phyloP scores from a whole-genome alignment of 306 rosid genomes.

The Medicago arabica region DNA sequence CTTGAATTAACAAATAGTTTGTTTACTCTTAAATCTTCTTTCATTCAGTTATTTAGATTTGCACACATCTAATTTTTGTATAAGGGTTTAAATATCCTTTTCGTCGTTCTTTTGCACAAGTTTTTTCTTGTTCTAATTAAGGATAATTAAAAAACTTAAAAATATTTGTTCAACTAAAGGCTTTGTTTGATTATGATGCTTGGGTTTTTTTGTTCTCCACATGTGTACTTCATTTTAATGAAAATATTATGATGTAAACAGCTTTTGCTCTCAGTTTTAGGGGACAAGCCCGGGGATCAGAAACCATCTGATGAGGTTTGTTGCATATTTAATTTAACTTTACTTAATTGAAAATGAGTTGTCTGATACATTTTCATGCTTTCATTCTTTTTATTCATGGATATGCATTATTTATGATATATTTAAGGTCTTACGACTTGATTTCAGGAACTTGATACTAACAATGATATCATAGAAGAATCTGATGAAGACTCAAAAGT shows the following conservation, averaged over 20 bases:
- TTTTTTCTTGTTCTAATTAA: not conserved
- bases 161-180: not conserved
- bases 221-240: constrained; percentile 33
- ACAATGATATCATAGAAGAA: constrained; percentile 50
- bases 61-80: not conserved
- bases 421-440: constrained; percentile 16
- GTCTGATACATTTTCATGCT: constrained; percentile 6
- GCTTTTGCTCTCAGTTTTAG: constrained; percentile 62
- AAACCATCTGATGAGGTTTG: constrained; percentile 62
- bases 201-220: constrained; percentile 19
- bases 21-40: not conserved
- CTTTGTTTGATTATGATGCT: not conserved
- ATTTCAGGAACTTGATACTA: constrained; percentile 62
- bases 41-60: constrained; percentile 5
- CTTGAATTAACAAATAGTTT: not conserved
- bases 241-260: constrained; percentile 55
- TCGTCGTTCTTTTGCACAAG: not conserved
- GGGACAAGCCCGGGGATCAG: constrained; percentile 46
- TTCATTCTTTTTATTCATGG: constrained; percentile 5
- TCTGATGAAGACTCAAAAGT: constrained; percentile 56
- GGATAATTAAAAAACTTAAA: not conserved
- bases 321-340: constrained; percentile 33
- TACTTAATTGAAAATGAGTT: not conserved
- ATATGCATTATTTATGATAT: constrained; percentile 19
- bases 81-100: constrained; percentile 17